These are phyloP conservation scores for Plasmodium gaboni DNA, from an alignment of 169 alveolate species.

Conservation along the genomic window DNA sequence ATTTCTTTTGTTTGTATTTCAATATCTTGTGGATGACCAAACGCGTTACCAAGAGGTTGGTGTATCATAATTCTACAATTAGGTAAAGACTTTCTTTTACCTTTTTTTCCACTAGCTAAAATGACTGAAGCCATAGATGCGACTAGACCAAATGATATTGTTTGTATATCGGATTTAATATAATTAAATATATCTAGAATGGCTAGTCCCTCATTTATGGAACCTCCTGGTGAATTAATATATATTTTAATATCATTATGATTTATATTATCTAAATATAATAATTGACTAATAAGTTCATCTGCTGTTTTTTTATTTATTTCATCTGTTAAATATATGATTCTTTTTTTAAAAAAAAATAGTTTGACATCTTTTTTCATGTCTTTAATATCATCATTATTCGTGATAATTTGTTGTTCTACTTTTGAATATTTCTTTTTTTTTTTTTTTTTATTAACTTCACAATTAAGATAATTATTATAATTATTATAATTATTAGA, in stretches of 20 bases:
- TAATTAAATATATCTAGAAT: conserved; percentile 87
- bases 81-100: conserved; percentile 89
- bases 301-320: conserved; percentile 85
- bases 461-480: not conserved
- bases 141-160: conserved; percentile 90
- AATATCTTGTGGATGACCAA: conserved; percentile 91
- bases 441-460: not conserved
- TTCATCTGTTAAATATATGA: conserved; percentile 83
- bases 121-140: conserved; percentile 92
- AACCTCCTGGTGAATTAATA: conserved; percentile 92
- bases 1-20: conserved; percentile 92
- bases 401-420: not conserved
- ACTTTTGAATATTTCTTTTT: conserved; percentile 24
- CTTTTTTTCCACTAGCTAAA: conserved; percentile 90
- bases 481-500: not conserved
- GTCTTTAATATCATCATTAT: conserved; percentile 36
- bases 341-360: conserved; percentile 76
- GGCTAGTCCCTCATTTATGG: conserved; percentile 89
- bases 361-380: conserved; percentile 51
- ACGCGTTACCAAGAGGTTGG: conserved; percentile 91
- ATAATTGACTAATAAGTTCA: conserved; percentile 83
- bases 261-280: conserved; percentile 85
- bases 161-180: conserved; percentile 85
- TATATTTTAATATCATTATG: conserved; percentile 85
- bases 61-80: conserved; percentile 91